Evolutionary conservation across 2,329 filamentous ascomycete species (phyloP), one percentile per base, ranked within the genome.

Genomic region (Ploettnerulaceae sp.): DNA sequence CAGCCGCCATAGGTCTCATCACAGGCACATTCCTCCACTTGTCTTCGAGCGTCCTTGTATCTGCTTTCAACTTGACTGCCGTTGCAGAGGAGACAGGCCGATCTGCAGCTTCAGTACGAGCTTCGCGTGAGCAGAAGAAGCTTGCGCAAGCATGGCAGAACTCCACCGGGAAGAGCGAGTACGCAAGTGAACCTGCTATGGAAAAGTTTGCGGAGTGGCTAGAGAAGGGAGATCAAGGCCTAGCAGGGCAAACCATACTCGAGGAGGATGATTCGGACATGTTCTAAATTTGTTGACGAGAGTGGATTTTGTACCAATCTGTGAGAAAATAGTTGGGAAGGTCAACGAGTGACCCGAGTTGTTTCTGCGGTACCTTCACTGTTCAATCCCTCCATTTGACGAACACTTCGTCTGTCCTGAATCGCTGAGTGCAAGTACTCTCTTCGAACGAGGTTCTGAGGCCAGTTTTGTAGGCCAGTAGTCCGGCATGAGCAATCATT

Each of bases 401-500:
- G 57, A 82, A 78, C 15, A 91, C 86, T 66, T 89, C 86, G 61
- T 91, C 86, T 4, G 86, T 91, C 59, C 86, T 80, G 64, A 89
- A 91, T 44, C 87, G 73, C 65, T 91, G 87, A 11, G 86, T 91
- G 66, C 85, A 95, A 9, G 85, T 88, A 57, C 85, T 91, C 34
- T 96, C 86, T 53, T 84, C 81, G 36, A 97, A 65, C 6, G 76
- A 70, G 1, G 89, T 96, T 49, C 69, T 74, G 62, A 89, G 89
- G 1, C 91, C 91, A 12, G 82, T 90, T 66, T 82, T 75, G 64
- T 86, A 93, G 1, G 90, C 90, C 60, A 96, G 66, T 59, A 98
- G 68, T 2, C 93, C 93, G 2, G 93, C 93, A 66, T 98, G 91
- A 1, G 93, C 93, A 70, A 98, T 98, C 93, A 98, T 98, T 64